phyloP scores from a whole-genome alignment of 192 early-diverging fungal species.

The Glomus cerebriforme region DNA sequence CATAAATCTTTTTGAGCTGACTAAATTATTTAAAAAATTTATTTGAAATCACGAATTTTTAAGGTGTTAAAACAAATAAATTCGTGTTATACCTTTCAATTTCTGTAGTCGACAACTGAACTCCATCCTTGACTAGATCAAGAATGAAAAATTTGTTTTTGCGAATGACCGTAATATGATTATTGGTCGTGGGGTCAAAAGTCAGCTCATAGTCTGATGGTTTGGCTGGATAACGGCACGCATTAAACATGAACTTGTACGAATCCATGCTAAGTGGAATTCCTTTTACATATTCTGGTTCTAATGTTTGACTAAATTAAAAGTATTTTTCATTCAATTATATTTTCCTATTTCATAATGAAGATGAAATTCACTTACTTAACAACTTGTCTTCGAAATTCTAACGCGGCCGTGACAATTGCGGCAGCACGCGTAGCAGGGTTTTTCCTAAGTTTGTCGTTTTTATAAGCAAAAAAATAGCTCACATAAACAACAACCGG shows the following conservation, averaged over 20 bases:
- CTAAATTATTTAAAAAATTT: constrained; percentile 27
- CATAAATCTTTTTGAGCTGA: constrained; percentile 72
- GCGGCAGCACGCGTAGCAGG: constrained; percentile 86
- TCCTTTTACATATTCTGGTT: constrained; percentile 80
- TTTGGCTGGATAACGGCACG: constrained; percentile 85
- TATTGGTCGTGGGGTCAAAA: constrained; percentile 73
- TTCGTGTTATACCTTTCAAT: constrained; percentile 57
- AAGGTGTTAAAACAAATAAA: not conserved
- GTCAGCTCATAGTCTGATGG: constrained; percentile 80
- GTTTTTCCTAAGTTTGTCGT: constrained; percentile 78
- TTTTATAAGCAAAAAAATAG: constrained; percentile 95
- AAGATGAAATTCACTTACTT: constrained; percentile 45
- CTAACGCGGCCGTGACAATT: constrained; percentile 85
- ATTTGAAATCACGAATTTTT: not conserved
- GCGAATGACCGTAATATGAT: constrained; percentile 84
- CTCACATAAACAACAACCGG: constrained; percentile 94
- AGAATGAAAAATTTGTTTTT: constrained; percentile 90
- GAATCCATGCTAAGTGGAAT: constrained; percentile 85
- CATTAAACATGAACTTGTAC: constrained; percentile 98
- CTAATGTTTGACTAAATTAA: constrained; percentile 60
- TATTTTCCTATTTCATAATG: not conserved
- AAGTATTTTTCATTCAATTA: not conserved
- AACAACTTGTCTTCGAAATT: constrained; percentile 81
- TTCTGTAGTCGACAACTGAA: constrained; percentile 81
- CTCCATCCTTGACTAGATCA: constrained; percentile 73